Evolutionary conservation across 2,329 filamentous ascomycete species (phyloP).

Genomic region (Cytospora chrysosperma): DNA sequence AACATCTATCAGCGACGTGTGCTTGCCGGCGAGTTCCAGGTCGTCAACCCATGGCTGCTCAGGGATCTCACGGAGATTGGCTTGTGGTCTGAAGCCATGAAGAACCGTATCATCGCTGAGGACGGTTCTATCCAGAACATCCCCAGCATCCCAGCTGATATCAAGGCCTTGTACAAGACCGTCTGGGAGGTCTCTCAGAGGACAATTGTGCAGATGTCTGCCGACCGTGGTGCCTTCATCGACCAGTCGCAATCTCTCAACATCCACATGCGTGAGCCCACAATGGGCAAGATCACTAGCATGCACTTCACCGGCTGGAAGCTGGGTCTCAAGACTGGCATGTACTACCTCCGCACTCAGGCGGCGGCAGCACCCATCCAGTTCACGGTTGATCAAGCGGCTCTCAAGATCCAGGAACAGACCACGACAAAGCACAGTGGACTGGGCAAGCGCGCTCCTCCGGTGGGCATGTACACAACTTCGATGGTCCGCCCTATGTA

Average conservation of each 20-base stretch:
- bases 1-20: constrained; percentile 99
- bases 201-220: constrained; percentile 94
- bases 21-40: constrained; percentile 96
- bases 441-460: constrained; percentile 68
- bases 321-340: constrained; percentile 97
- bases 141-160: constrained; percentile 90
- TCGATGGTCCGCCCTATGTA: constrained; percentile 69
- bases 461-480: constrained; percentile 56
- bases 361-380: constrained; percentile 95
- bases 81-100: constrained; percentile 99
- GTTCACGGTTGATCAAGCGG: constrained; percentile 98
- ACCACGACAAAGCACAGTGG: constrained; percentile 64
- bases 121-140: constrained; percentile 96
- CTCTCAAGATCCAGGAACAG: constrained; percentile 82
- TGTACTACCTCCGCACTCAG: constrained; percentile 99
- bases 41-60: constrained; percentile 97
- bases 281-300: constrained; percentile 99
- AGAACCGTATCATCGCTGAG: constrained; percentile 99
- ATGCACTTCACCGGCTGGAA: constrained; percentile 99
- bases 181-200: constrained; percentile 99
- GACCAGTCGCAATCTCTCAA: constrained; percentile 99
- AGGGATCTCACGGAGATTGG: constrained; percentile 98
- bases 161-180: constrained; percentile 98
- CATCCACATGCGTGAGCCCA: constrained; percentile 98
- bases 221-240: constrained; percentile 96